Evolutionary conservation across 75 land plant genomes (phyloP).

Genomic region (Selaginella tamariscina): DNA sequence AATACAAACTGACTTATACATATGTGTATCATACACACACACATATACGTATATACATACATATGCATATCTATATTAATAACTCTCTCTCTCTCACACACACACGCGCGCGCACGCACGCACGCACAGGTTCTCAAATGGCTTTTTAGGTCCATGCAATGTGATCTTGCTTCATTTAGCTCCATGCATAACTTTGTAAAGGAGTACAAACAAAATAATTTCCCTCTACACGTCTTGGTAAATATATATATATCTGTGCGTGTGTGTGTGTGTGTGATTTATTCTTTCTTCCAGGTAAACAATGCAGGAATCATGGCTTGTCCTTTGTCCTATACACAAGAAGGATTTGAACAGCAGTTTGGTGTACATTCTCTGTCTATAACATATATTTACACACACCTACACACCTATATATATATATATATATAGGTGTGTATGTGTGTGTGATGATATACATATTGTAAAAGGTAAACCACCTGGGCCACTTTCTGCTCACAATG

Average conservation of each 20-base stretch:
- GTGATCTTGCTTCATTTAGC: slow-evolving; percentile 26
- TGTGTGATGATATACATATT: background rate
- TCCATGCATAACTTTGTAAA: slow-evolving; percentile 24
- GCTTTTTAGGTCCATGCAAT: slow-evolving; percentile 17
- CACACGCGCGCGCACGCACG: background rate
- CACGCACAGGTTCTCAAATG: background rate
- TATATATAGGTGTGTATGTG: no score
- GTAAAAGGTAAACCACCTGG: slow-evolving; percentile 29
- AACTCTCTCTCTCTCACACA: no score
- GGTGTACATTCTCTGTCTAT: slow-evolving; percentile 18
- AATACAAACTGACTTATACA: no score
- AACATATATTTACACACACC: no score
- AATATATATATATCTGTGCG: background rate
- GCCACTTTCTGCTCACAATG: slow-evolving; percentile 30
- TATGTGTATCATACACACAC: no score
- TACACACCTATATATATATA: no score
- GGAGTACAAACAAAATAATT: slow-evolving; percentile 17
- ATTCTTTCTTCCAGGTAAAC: slow-evolving; percentile 19
- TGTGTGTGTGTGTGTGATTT: no score
- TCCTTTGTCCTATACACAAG: slow-evolving; percentile 24
- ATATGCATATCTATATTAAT: no score
- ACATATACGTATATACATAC: no score
- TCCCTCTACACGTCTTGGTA: slow-evolving; percentile 23
- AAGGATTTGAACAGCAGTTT: slow-evolving; percentile 31
- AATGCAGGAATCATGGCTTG: slow-evolving; percentile 37